These are phyloP conservation scores for Adansonia rubrostipa DNA, from an alignment of 441 rosid species.

Conservation along the genomic window DNA sequence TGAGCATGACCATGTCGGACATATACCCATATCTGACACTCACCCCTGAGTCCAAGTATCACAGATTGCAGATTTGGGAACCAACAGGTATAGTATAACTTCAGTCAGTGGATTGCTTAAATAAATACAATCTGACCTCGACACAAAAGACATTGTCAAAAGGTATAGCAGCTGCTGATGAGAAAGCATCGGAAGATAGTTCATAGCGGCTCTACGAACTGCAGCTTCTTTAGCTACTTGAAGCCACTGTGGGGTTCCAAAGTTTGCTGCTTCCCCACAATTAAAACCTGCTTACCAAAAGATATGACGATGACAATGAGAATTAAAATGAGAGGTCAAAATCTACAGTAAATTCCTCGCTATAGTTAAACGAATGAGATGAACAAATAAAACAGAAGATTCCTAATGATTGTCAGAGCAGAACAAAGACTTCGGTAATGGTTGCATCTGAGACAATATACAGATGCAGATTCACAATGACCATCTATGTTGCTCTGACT, in stretches of 20 bases:
- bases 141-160: slow-evolving; percentile 96
- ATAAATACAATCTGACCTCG: slow-evolving; percentile 60
- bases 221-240: slow-evolving; percentile 98
- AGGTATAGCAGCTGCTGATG: slow-evolving; percentile 97
- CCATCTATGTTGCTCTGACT: not conserved
- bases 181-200: slow-evolving; percentile 99
- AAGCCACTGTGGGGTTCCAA: slow-evolving; percentile 99
- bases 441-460: not conserved
- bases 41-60: too few species aligned
- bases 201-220: slow-evolving; percentile 99
- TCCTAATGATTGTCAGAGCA: not conserved
- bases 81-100: slow-evolving; percentile 27
- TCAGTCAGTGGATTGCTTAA: slow-evolving; percentile 22
- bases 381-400: not conserved
- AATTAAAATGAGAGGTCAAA: slow-evolving; percentile 13
- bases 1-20: too few species aligned
- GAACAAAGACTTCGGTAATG: not conserved
- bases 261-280: slow-evolving; percentile 99
- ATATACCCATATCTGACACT: too few species aligned
- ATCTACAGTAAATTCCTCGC: not conserved
- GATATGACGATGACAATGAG: slow-evolving; percentile 11
- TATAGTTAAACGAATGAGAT: not conserved
- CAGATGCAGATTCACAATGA: not conserved
- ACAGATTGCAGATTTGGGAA: not conserved
- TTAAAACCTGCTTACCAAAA: slow-evolving; percentile 70